Evolutionary conservation across 2,329 filamentous ascomycete genomes (phyloP).

Genomic region (Cercospora zeae-maydis): DNA sequence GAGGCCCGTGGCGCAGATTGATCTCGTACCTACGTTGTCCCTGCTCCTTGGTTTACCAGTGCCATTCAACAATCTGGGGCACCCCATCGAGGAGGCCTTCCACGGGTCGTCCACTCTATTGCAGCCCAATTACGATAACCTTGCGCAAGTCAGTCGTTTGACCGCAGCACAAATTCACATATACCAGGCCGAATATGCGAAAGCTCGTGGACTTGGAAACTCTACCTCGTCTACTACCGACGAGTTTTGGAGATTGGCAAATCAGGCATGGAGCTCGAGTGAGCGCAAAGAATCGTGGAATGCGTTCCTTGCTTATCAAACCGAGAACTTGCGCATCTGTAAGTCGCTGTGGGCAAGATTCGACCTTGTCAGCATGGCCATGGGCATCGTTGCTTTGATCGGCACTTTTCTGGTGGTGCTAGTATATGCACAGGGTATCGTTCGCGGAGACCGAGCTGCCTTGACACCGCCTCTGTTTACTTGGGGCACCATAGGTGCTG

Average conservation of each 20-base stretch:
- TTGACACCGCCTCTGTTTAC: constrained; percentile 53
- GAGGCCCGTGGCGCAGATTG: constrained; percentile 77
- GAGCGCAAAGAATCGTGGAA: constrained; percentile 44
- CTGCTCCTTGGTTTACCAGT: constrained; percentile 87
- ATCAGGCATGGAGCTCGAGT: constrained; percentile 49
- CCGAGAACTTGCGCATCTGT: constrained; percentile 72
- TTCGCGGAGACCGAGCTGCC: constrained; percentile 52
- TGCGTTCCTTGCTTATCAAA: constrained; percentile 70
- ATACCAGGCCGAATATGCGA: constrained; percentile 81
- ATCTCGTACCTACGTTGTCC: constrained; percentile 87
- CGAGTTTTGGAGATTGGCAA: constrained; percentile 58
- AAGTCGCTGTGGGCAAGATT: constrained; percentile 88
- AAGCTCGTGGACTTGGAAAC: constrained; percentile 63
- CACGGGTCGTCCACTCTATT: constrained; percentile 50
- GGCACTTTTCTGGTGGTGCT: constrained; percentile 65
- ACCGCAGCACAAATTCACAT: constrained; percentile 81
- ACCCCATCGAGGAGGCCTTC: constrained; percentile 92
- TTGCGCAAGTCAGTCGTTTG: constrained; percentile 73
- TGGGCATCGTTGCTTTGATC: constrained; percentile 70
- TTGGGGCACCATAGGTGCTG: constrained; percentile 49
- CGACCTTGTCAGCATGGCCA: constrained; percentile 78
- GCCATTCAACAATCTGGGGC: constrained; percentile 91
- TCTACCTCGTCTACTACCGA: constrained; percentile 48
- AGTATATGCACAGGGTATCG: constrained; percentile 62
- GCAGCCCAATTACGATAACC: constrained; percentile 64